These are phyloP conservation scores for Shiraia bambusicola DNA, from an alignment of 2,329 filamentous ascomycete genomes.

Conservation along the genomic window DNA sequence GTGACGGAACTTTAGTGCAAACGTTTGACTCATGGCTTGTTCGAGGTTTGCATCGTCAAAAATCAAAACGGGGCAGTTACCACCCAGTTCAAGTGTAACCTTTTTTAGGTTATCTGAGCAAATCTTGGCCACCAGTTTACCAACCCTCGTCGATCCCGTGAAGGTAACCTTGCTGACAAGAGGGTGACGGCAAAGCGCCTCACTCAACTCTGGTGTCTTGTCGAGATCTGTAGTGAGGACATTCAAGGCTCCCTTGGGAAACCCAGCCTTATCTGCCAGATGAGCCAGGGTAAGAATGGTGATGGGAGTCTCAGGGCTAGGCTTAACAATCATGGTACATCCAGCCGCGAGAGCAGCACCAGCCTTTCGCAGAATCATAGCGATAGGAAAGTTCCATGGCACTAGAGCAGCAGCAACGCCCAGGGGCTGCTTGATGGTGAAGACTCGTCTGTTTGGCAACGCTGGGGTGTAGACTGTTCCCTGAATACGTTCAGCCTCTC, in stretches of 20 bases:
- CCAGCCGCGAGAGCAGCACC: constrained; percentile 69
- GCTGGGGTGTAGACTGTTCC: constrained; percentile 63
- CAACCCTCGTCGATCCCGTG: constrained; percentile 60
- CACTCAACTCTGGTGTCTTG: constrained; percentile 56
- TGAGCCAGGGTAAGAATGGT: constrained; percentile 42
- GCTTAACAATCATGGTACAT: constrained; percentile 67
- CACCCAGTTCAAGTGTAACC: constrained; percentile 64
- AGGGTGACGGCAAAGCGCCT: constrained; percentile 58
- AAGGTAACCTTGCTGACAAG: constrained; percentile 64
- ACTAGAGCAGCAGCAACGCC: constrained; percentile 69
- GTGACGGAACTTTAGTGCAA: constrained; percentile 58
- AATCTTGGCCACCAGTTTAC: constrained; percentile 62
- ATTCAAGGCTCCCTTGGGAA: constrained; percentile 62
- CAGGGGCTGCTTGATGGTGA: constrained; percentile 74
- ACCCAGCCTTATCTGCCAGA: constrained; percentile 44
- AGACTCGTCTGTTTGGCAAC: constrained; percentile 62
- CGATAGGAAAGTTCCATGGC: constrained; percentile 72
- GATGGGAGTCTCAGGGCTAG: constrained; percentile 46
- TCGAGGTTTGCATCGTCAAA: constrained; percentile 66
- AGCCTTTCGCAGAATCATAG: constrained; percentile 68
- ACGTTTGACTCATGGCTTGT: constrained; percentile 51
- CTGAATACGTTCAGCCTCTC: constrained; percentile 63
- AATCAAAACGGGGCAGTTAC: constrained; percentile 65
- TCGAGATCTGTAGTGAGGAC: constrained; percentile 62
- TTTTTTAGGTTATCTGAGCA: constrained; percentile 65